phyloP scores from a whole-genome alignment of 2,329 filamentous ascomycete species.

The Geoglossum cookeanum region DNA sequence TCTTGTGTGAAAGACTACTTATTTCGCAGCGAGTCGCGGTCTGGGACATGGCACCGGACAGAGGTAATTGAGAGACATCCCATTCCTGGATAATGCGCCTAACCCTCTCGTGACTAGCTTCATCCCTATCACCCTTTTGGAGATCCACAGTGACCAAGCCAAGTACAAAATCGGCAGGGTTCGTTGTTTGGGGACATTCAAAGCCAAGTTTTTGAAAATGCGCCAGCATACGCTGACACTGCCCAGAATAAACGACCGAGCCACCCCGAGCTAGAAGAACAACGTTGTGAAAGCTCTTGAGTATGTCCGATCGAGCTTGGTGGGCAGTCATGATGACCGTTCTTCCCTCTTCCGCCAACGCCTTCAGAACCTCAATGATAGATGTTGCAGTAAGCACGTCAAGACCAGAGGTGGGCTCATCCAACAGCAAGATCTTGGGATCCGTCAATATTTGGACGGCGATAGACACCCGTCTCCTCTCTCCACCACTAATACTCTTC shows the following conservation, averaged over 20 bases:
- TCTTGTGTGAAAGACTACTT: slow-evolving; percentile 44
- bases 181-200: slow-evolving; percentile 48
- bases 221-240: slow-evolving; percentile 40
- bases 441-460: slow-evolving; percentile 62
- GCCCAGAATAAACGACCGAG: slow-evolving; percentile 46
- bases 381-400: slow-evolving; percentile 63
- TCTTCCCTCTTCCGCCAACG: slow-evolving; percentile 51
- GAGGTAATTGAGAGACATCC: slow-evolving; percentile 18
- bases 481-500: slow-evolving; percentile 63
- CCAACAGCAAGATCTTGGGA: slow-evolving; percentile 50
- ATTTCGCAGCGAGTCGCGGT: slow-evolving; percentile 53
- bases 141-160: slow-evolving; percentile 61
- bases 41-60: slow-evolving; percentile 10
- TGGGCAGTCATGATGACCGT: slow-evolving; percentile 64
- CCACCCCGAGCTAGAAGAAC: slow-evolving; percentile 53
- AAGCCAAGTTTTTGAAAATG: slow-evolving; percentile 43
- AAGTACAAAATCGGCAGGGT: slow-evolving; percentile 59
- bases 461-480: slow-evolving; percentile 60
- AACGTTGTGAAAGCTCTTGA: slow-evolving; percentile 51
- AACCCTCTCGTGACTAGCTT: slow-evolving; percentile 42
- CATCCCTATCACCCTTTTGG: slow-evolving; percentile 43
- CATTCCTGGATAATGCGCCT: slow-evolving; percentile 40
- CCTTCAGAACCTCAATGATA: slow-evolving; percentile 54
- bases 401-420: slow-evolving; percentile 58
- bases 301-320: slow-evolving; percentile 55